Base-by-base conservation (phyloP, 345 rosid genomes). In the Citropsis articulata region DNA sequence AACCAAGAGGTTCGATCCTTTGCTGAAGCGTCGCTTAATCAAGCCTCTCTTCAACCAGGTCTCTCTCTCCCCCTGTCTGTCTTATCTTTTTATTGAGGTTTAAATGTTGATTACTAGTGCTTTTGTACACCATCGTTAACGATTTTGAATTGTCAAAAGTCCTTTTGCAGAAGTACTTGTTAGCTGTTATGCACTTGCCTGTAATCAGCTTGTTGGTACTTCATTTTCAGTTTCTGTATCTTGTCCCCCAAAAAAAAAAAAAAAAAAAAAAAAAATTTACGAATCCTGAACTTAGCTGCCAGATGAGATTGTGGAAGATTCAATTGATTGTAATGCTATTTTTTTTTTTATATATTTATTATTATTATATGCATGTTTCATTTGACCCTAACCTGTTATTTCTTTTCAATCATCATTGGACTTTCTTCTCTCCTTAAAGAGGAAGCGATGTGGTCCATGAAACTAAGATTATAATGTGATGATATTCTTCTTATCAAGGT, bases 41-140 rank as follows among this genome's bases (percentile, higher is more conserved):
- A 91, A 76, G 97, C 97, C 77, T 89, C 97, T 79, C 87, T 89
- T 78, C 99, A 92, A 78, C 93, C 94, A 87, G 99, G 99, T 95
- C 77, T 38, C 50, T 59, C 21, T 10, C 67, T 62, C 48, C 1
- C 35, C 0, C 35, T 33, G 6, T 73, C 72, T 35, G 13, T 40
- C 45, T 9, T 1, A 16, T 4, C 59, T 57, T 57, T 12, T 1
- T 59, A 3, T n/a, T 10, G 24, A 57, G 9, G 9, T 57, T 72
- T 56, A 30, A 21, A 72, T 69, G 13, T 61, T 74, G 27, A 61
- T 27, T 71, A 12, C 56, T 60, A 35, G 55, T 60, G 35, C 38
- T 30, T 2, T 45, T 13, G 50, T 13, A 45, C 18, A 1, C 50
- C 18, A 45, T 45, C 16, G 50, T 13, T 13, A 45, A 12, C 50